Evolutionary conservation across 2,329 filamentous ascomycete genomes (phyloP).

Genomic region (Rhexocercosporidium sp.): DNA sequence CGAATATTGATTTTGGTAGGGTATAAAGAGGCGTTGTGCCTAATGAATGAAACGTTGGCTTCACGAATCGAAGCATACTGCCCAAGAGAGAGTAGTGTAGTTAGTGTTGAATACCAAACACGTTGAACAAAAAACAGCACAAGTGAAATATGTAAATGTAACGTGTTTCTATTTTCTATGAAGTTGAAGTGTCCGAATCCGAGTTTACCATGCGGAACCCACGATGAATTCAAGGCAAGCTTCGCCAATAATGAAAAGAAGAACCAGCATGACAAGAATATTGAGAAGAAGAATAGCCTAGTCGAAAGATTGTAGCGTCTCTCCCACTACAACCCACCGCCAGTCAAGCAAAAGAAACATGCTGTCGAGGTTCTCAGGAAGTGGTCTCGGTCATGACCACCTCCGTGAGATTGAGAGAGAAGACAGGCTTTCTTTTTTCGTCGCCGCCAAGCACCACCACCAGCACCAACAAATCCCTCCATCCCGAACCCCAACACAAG

Average conservation of each 20-base stretch:
- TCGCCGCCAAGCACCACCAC: slow-evolving; percentile 21
- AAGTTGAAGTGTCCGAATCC: slow-evolving; percentile 28
- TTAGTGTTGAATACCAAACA: slow-evolving; percentile 28
- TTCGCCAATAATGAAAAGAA: slow-evolving; percentile 7
- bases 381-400: slow-evolving; percentile 34
- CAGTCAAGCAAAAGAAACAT: slow-evolving; percentile 38
- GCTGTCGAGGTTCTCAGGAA: slow-evolving; percentile 44
- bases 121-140: neutral
- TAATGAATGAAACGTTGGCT: slow-evolving; percentile 17
- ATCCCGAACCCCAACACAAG: neutral
- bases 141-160: slow-evolving; percentile 18
- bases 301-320: slow-evolving; percentile 52
- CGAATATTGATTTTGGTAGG: slow-evolving; percentile 4
- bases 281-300: slow-evolving; percentile 32
- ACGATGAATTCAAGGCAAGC: neutral
- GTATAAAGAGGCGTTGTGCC: slow-evolving; percentile 14
- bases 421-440: slow-evolving; percentile 59
- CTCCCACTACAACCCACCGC: slow-evolving; percentile 47
- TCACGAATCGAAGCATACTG: slow-evolving; percentile 21
- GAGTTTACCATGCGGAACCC: slow-evolving; percentile 1
- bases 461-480: neutral
- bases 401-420: slow-evolving; percentile 61
- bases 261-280: slow-evolving; percentile 11
- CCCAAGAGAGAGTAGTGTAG: slow-evolving; percentile 1
- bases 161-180: slow-evolving; percentile 32